Evolutionary conservation across 164 flowering plant genomes (phyloP).

Genomic region (Cinnamomum chago): DNA sequence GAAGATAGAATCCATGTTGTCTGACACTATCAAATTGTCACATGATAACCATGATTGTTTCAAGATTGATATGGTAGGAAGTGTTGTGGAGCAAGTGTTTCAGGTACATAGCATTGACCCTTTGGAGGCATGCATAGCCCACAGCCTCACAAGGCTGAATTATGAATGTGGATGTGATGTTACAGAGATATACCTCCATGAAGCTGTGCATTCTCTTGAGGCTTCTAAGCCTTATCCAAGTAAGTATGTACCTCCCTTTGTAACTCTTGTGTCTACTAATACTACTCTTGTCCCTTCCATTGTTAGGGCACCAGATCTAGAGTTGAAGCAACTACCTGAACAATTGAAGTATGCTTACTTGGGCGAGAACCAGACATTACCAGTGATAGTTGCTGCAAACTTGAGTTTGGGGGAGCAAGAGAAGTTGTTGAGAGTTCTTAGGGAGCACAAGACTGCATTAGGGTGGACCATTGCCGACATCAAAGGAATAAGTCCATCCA

Average conservation of each 20-base stretch:
- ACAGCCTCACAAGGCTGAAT: too few species aligned
- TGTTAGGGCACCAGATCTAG: background rate
- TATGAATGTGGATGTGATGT: too few species aligned
- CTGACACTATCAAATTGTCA: background rate
- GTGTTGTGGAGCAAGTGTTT: background rate
- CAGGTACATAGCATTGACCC: background rate
- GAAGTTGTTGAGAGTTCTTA: background rate
- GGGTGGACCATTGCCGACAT: too few species aligned
- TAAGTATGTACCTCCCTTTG: too few species aligned
- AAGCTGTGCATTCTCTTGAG: too few species aligned
- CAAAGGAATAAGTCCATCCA: background rate
- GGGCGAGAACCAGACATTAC: background rate
- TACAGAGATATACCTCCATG: too few species aligned
- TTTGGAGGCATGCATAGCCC: background rate
- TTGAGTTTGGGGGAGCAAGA: background rate
- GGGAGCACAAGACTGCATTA: too few species aligned
- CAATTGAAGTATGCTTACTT: constrained; percentile 1
- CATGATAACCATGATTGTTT: background rate
- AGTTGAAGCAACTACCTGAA: background rate
- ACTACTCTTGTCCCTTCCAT: too few species aligned
- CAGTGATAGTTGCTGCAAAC: background rate
- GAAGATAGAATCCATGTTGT: background rate
- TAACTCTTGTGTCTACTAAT: too few species aligned
- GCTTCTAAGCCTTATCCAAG: too few species aligned
- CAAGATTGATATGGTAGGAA: background rate